These are phyloP conservation scores for Nannochloropsis granulata DNA, from an alignment of 108 stramenopile genomes.

Conservation along the genomic window DNA sequence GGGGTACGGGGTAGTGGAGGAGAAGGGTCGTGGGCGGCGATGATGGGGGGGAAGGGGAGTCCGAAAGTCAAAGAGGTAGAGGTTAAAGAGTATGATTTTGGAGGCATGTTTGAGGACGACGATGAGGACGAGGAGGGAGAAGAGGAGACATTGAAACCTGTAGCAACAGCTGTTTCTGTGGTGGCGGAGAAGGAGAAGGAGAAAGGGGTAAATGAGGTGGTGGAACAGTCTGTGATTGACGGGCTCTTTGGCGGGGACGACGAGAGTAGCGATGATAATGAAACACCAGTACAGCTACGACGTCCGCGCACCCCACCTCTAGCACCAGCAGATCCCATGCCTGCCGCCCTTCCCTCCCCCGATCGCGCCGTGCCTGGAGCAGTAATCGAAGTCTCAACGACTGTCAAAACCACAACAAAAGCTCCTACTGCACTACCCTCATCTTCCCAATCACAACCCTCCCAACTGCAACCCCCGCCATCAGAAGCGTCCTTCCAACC, in stretches of 20 bases:
- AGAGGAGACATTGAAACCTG: neutral
- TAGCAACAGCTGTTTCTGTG: neutral
- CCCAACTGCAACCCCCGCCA: neutral
- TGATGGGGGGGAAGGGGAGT: neutral
- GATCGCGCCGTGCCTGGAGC: neutral
- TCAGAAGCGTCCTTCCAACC: no score
- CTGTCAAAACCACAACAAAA: neutral
- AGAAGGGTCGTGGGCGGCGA: neutral
- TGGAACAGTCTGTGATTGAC: neutral
- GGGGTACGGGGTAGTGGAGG: no score
- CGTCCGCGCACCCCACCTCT: neutral
- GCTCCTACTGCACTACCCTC: neutral
- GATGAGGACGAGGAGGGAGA: neutral
- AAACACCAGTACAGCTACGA: neutral
- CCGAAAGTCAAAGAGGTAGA: neutral
- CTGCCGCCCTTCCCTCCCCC: neutral
- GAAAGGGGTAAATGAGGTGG: neutral
- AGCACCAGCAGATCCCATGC: neutral
- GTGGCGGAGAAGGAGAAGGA: neutral
- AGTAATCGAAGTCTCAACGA: neutral
- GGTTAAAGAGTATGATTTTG: neutral
- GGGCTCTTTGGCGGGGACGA: neutral
- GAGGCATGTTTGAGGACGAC: neutral
- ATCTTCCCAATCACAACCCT: neutral
- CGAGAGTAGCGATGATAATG: neutral